phyloP scores from a whole-genome alignment of 2,329 filamentous ascomycete genomes.

The Triangularia setosa region DNA sequence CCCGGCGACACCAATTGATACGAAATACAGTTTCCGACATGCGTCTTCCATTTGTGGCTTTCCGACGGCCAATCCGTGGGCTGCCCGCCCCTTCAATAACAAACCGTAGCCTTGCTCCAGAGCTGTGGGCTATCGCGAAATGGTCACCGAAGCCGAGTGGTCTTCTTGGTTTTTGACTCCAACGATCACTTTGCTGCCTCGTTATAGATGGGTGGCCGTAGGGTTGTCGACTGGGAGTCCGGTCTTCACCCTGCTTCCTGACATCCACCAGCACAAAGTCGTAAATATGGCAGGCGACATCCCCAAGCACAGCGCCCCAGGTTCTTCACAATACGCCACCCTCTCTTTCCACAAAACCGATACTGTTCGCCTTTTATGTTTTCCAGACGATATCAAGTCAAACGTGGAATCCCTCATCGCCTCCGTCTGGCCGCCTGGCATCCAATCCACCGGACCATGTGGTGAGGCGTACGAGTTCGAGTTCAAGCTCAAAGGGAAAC shows the following conservation, averaged over 20 bases:
- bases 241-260: neutral
- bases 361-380: slow-evolving; percentile 25
- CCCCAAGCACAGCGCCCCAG: neutral
- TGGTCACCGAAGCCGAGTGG: neutral
- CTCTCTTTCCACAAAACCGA: slow-evolving; percentile 26
- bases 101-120: neutral
- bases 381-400: slow-evolving; percentile 20
- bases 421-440: slow-evolving; percentile 24
- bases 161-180: neutral
- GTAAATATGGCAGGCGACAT: neutral
- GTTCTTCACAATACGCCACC: slow-evolving; percentile 14
- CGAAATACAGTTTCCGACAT: neutral
- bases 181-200: neutral
- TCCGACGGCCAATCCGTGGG: neutral
- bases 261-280: neutral
- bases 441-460: slow-evolving; percentile 16
- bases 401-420: slow-evolving; percentile 20
- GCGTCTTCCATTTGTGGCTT: neutral
- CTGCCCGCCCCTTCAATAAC: neutral
- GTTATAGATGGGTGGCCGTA: neutral
- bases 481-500: slow-evolving; percentile 23
- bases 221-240: neutral
- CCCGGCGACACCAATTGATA: neutral
- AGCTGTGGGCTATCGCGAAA: neutral
- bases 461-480: slow-evolving; percentile 24